Evolutionary conservation across 169 alveolate genomes (phyloP).

Genomic region (Plasmodium relictum): DNA sequence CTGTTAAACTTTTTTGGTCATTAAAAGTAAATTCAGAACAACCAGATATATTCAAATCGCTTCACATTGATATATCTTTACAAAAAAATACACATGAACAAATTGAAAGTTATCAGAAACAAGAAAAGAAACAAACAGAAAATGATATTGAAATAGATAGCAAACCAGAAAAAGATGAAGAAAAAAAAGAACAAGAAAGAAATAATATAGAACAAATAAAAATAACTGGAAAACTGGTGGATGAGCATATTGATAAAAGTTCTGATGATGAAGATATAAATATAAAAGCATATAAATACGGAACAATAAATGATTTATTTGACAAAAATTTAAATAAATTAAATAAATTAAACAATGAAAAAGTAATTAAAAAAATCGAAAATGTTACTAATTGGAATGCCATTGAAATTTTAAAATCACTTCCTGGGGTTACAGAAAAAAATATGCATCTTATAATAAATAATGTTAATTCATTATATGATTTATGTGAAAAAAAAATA

Average conservation of each 20-base stretch:
- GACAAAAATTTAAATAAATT: conserved; percentile 38
- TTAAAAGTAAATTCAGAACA: conserved; percentile 66
- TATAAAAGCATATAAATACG: conserved; percentile 41
- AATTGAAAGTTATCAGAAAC: not conserved
- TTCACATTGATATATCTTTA: conserved; percentile 60
- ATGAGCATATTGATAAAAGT: not conserved
- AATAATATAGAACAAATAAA: not conserved
- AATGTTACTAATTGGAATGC: conserved; percentile 73
- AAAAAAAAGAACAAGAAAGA: not conserved
- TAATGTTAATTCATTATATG: conserved; percentile 57
- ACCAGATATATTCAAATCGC: conserved; percentile 76
- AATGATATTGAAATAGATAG: not conserved
- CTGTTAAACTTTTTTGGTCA: conserved; percentile 78
- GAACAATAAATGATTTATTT: conserved; percentile 56
- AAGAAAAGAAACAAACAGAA: not conserved
- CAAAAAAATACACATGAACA: conserved; percentile 28
- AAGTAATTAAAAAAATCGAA: conserved; percentile 31
- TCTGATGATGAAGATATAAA: conserved; percentile 1
- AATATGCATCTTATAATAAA: conserved; percentile 72
- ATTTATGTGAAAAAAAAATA: conserved; percentile 52
- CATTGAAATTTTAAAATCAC: conserved; percentile 53
- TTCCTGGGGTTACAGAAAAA: conserved; percentile 73
- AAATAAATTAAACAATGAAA: not conserved
- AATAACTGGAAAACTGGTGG: not conserved
- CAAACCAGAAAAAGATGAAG: not conserved